Evolutionary conservation across 345 rosid genomes (phyloP).

Genomic region (Adansonia digitata): DNA sequence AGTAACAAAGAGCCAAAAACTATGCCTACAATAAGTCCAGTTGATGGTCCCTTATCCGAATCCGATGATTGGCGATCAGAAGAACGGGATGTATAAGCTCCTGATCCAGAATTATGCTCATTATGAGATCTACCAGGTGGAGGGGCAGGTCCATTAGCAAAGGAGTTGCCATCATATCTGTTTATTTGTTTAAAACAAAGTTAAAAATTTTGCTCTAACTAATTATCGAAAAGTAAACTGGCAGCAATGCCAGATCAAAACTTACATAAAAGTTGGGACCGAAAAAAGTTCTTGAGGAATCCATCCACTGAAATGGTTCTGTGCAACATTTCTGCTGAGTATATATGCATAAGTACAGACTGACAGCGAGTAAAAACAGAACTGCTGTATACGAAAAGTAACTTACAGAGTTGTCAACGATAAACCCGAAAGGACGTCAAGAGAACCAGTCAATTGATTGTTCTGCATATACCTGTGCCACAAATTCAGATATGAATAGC

Average conservation of each 20-base stretch:
- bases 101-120: slow-evolving; percentile 42
- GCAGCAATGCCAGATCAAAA: slow-evolving; percentile 2
- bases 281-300: slow-evolving; percentile 74
- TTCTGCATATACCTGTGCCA: slow-evolving; percentile 80
- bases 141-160: slow-evolving; percentile 76
- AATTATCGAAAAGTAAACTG: slow-evolving; percentile 8
- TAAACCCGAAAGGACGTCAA: slow-evolving; percentile 52
- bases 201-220: slow-evolving; percentile 11
- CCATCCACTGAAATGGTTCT: slow-evolving; percentile 86
- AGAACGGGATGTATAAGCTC: slow-evolving; percentile 25
- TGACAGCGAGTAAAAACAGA: background rate
- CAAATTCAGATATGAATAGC: slow-evolving; percentile 23
- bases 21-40: slow-evolving; percentile 65
- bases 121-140: slow-evolving; percentile 53
- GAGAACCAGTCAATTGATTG: slow-evolving; percentile 84
- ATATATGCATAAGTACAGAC: slow-evolving; percentile 16
- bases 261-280: slow-evolving; percentile 68
- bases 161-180: slow-evolving; percentile 86
- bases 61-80: slow-evolving; percentile 36
- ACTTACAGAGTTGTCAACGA: slow-evolving; percentile 84
- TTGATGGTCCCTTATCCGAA: slow-evolving; percentile 48
- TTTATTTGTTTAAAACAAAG: slow-evolving; percentile 26
- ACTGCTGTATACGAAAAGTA: background rate
- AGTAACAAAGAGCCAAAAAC: slow-evolving; percentile 55
- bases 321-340: slow-evolving; percentile 79